Percentiles rank a stretch among this genome's conserved stretches.
phyloP scores from a whole-genome alignment of 75 land plant genomes.

The Isoetes taiwanensis region DNA sequence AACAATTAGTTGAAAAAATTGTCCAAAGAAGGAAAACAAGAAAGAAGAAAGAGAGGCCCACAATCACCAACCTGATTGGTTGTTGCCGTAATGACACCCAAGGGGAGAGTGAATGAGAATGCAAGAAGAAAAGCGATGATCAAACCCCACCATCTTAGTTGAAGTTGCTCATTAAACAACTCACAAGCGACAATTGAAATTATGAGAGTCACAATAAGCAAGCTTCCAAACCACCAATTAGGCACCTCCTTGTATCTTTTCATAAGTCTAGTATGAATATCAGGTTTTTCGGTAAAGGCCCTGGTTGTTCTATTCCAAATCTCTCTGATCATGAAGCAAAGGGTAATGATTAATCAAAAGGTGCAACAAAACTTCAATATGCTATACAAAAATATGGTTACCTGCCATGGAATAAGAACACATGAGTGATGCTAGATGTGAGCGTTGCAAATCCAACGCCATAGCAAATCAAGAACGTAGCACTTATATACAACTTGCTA shows the following conservation, averaged over 20 bases:
- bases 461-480: conserved; percentile 50
- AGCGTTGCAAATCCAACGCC: conserved; percentile 60
- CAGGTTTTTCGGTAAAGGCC: too few relatives aligned
- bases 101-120: conserved; percentile 64
- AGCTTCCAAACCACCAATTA: conserved; percentile 27
- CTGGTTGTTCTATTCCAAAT: too few relatives aligned
- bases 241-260: conserved; percentile 39
- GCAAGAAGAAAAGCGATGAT: conserved; percentile 56
- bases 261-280: conserved; percentile 73
- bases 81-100: conserved; percentile 75
- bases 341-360: too few relatives aligned
- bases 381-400: too few relatives aligned
- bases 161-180: conserved; percentile 24
- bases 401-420: conserved; percentile 52
- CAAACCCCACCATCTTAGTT: conserved; percentile 94
- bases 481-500: conserved; percentile 49
- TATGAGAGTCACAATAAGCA: background rate
- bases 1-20: too few relatives aligned
- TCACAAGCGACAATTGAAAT: conserved; percentile 8
- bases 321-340: too few relatives aligned
- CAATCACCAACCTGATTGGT: conserved; percentile 52
- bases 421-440: conserved; percentile 58
- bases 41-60: background rate
- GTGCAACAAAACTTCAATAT: too few relatives aligned
- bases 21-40: too few relatives aligned